phyloP scores from a whole-genome alignment of 1,139 yeast species.

The Candida glucosophila region DNA sequence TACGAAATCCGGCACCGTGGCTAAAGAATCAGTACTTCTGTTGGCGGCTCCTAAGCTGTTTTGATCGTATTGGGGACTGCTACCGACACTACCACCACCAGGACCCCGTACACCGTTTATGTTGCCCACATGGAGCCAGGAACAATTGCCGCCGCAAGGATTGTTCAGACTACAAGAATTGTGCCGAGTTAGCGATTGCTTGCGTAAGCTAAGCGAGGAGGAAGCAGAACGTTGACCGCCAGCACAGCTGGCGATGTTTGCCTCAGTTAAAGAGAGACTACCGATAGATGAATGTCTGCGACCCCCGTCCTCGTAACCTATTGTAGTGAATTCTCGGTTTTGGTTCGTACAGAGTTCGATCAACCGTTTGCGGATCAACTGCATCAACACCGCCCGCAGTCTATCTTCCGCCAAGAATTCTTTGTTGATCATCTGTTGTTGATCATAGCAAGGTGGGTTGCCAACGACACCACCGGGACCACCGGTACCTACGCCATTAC shows the following conservation, averaged over 20 bases:
- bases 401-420: slow-evolving; percentile 25
- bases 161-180: slow-evolving; percentile 28
- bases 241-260: slow-evolving; percentile 17
- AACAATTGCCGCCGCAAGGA: no score
- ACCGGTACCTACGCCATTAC: no score
- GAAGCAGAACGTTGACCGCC: slow-evolving; percentile 14
- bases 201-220: slow-evolving; percentile 27
- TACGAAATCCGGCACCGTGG: slow-evolving; percentile 37
- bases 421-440: slow-evolving; percentile 22
- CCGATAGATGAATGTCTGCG: slow-evolving; percentile 35
- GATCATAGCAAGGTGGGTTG: slow-evolving; percentile 23
- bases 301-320: slow-evolving; percentile 9
- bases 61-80: slow-evolving; percentile 9
- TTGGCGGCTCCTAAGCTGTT: slow-evolving; percentile 11
- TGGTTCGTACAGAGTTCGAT: slow-evolving; percentile 31
- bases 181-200: slow-evolving; percentile 38
- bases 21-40: slow-evolving; percentile 35
- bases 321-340: slow-evolving; percentile 14
- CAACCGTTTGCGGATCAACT: slow-evolving; percentile 33
- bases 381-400: slow-evolving; percentile 36
- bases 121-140: slow-evolving; percentile 44
- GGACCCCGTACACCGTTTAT: slow-evolving; percentile 28
- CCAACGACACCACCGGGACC: no score
- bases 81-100: no score
- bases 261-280: slow-evolving; percentile 33